Evolutionary conservation across 176 grass and related monocot species (phyloP).

Genomic region (Carex cristatella): DNA sequence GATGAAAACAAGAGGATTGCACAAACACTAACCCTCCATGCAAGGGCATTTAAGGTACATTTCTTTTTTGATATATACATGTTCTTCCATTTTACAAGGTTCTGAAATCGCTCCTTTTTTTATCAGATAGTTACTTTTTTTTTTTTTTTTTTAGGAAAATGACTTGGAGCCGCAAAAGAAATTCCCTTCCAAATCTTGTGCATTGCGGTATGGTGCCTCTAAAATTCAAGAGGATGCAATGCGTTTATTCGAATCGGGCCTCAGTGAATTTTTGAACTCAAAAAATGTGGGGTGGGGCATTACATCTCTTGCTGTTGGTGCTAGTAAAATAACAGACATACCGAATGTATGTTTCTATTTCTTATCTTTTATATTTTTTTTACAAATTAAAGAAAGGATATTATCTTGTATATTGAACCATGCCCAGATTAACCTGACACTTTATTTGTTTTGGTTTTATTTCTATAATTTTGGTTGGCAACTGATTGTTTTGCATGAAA

Average conservation of each 20-base stretch:
- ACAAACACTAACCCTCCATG: slow-evolving; percentile 71
- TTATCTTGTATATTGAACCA: background rate
- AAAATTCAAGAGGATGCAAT: slow-evolving; percentile 97
- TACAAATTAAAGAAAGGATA: background rate
- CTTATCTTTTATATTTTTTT: background rate
- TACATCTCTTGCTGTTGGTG: slow-evolving; percentile 81
- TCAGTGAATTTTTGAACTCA: slow-evolving; percentile 77
- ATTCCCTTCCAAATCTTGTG: slow-evolving; percentile 93
- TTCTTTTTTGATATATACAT: background rate
- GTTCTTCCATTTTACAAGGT: background rate
- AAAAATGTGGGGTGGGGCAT: slow-evolving; percentile 69
- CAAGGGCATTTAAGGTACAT: slow-evolving; percentile 74
- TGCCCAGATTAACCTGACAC: background rate
- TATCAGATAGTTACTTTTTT: background rate
- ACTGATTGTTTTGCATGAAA: background rate
- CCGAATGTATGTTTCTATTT: slow-evolving; percentile 46
- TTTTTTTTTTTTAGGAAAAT: slow-evolving; percentile 33
- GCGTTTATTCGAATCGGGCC: slow-evolving; percentile 68
- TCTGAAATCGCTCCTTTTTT: background rate
- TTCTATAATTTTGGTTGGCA: background rate
- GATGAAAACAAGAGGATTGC: slow-evolving; percentile 78
- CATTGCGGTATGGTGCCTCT: slow-evolving; percentile 71
- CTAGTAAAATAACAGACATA: slow-evolving; percentile 89
- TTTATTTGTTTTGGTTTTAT: background rate
- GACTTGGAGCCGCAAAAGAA: slow-evolving; percentile 45